Percentiles rank a stretch among this genome's conserved stretches.
phyloP scores from a whole-genome alignment of 1,284 basidiomycete genomes.

The Fomitopsis pinicola region DNA sequence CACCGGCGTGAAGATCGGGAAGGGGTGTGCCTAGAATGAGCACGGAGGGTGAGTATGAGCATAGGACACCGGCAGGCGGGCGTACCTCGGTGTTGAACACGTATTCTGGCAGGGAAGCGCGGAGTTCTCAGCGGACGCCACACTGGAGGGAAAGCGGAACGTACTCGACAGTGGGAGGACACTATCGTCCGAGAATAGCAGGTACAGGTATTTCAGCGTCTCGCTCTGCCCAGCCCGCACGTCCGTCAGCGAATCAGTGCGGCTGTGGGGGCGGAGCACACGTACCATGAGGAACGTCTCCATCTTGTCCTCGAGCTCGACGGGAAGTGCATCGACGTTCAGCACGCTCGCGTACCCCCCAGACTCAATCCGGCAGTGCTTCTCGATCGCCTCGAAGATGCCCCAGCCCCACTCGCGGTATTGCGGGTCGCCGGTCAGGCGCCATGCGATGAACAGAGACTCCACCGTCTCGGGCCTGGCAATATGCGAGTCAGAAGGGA shows the following conservation, averaged over 20 bases:
- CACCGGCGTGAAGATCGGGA: constrained; percentile 58
- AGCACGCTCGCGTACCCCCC: constrained; percentile 86
- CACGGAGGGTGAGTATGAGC: constrained; percentile 24
- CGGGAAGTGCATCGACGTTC: constrained; percentile 78
- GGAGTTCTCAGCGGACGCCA: not conserved
- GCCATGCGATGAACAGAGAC: constrained; percentile 85
- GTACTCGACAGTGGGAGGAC: constrained; percentile 71
- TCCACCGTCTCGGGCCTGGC: constrained; percentile 90
- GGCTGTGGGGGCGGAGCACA: constrained; percentile 4
- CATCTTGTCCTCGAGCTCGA: constrained; percentile 81
- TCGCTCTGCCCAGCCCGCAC: constrained; percentile 53
- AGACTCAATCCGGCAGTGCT: constrained; percentile 66
- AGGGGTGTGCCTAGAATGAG: constrained; percentile 52
- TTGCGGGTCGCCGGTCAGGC: constrained; percentile 77
- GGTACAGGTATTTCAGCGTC: constrained; percentile 92
- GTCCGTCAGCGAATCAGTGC: not conserved
- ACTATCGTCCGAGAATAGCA: constrained; percentile 78
- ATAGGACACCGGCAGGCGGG: constrained; percentile 4
- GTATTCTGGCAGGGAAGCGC: constrained; percentile 48
- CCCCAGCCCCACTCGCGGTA: constrained; percentile 88
- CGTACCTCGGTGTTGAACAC: constrained; percentile 93
- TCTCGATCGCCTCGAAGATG: constrained; percentile 89
- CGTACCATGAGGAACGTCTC: constrained; percentile 90
- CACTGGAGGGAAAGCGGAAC: constrained; percentile 23
- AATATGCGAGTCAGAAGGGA: not conserved